Evolutionary conservation across 257 asterid genomes (phyloP), one percentile per base, ranked within the genome.

Genomic region (Coffea eugenioides): DNA sequence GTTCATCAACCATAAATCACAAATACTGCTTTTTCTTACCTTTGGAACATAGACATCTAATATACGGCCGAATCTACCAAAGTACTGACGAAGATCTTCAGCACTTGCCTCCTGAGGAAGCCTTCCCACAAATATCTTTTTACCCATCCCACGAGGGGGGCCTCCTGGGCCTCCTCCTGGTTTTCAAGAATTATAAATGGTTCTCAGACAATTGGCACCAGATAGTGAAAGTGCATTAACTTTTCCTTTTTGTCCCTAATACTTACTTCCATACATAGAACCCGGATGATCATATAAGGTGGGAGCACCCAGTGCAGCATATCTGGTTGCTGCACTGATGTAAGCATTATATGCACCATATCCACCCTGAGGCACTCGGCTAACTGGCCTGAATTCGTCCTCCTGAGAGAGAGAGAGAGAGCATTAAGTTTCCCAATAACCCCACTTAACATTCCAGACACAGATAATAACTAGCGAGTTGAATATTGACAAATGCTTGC

Each of bases 271-370:
- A 82, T 90, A 90, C 88, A 91, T 61, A 80, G 97, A 70, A 73
- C 88, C 88, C 9, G 92, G 97, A 82, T 89, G 87, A 85, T 96
- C 98, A 80, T 94, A 96, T 77, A 96, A 71, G 75, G 99, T 94
- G 39, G 99, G 99, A 82, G 97, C 97, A 83, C 99, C 99, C 76
- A 92, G 81, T n/a, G 97, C 91, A 77, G 95, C 99, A 86, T 96
- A 94, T 92, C 99, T 96, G 69, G 98, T 96, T 59, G 99, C 95
- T 78, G 96, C 91, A 84, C 79, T 91, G 27, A 96, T 96, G 83
- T 96, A 96, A 72, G 99, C 91, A 90, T 89, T 96, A 85, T 96
- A 96, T 68, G 98, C 98, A 76, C 99, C 99, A 90, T 96, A 96
- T 81, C 98, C 94, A 61, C 90, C 92, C 36, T 79, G 91, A 82